Base-by-base conservation (phyloP, 1,284 basidiomycete species). In the Pseudozyma pruni region DNA sequence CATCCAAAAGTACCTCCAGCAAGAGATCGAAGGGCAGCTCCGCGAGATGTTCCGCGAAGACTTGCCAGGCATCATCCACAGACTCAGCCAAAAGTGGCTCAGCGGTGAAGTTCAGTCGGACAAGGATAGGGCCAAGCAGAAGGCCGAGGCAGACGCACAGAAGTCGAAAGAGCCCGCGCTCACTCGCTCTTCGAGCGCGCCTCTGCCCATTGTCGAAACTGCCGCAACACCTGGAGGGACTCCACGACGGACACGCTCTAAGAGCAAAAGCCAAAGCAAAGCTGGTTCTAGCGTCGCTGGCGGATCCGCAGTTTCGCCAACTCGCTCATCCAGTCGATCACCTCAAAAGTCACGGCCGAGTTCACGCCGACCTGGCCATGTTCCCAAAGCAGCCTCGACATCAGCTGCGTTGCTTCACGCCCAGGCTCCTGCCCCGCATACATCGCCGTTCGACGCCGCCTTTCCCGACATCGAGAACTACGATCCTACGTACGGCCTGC, bases 11-110 rank as follows among this genome's bases (percentile, higher is more conserved):
- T 82, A 80, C 32, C 73, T 82, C 1, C 80, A 82, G 37, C 73
- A 79, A 43, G 95, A 98, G 85, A 98, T 99, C 55, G 96, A 99
- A 83, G 92, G 90, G 0, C 95, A 98, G 83, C 86, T 99, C 27
- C 87, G 95, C 32, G 96, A 98, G 82, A 94, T 98, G 92, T 99
- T 98, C 83, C 87, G 94, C 62, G 94, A 97, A 80, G 96, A 98
- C 83, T 84, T 99, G 10, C 96, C 96, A 0, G 90, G 92, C 1
- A 98, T 99, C 74, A 98, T 99, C 43, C 96, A 99, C 83, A 87
- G 92, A 27, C 87, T 99, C 37, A 93, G 91, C 82, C 94, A 98
- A 82, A 90, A 91, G 76, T 98, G 95, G 95, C 84, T 87, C 4
- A 88, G 72, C 32, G 78, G 81, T n/a, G 78, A 78, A 31, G 64